A percentile compares a stretch with the other conserved stretches of the same genome.
These are phyloP conservation scores for Pseudocercospora fijiensis DNA, from an alignment of 2,329 filamentous ascomycete species.

Conservation along the genomic window DNA sequence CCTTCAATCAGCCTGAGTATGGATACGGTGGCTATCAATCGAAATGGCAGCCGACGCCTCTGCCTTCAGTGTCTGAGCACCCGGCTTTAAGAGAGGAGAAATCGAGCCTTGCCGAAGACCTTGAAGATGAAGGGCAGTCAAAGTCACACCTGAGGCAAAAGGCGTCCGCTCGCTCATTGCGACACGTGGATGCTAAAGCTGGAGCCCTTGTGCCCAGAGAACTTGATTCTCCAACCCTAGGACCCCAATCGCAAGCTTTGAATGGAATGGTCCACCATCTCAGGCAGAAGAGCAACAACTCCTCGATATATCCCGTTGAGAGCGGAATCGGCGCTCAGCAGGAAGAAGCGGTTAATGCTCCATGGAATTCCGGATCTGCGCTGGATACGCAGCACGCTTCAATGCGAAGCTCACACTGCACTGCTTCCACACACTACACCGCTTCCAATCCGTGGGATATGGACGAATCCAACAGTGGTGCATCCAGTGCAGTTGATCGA, in stretches of 20 bases:
- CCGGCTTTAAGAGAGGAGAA: conserved; percentile 34
- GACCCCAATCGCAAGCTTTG: conserved; percentile 63
- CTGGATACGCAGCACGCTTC: conserved; percentile 14
- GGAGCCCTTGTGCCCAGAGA: conserved; percentile 23
- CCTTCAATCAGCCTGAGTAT: conserved; percentile 28
- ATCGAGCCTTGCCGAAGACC: conserved; percentile 33
- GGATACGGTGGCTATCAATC: conserved; percentile 28
- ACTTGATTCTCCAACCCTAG: conserved; percentile 76
- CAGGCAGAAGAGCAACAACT: conserved; percentile 75
- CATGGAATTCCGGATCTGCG: conserved; percentile 17
- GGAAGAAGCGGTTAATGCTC: conserved; percentile 28
- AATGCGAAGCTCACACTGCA: conserved; percentile 49
- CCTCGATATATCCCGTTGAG: conserved; percentile 64
- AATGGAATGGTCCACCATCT: conserved; percentile 67
- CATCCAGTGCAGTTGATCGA: conserved; percentile 26
- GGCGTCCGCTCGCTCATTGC: conserved; percentile 23
- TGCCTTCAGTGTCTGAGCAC: conserved; percentile 40
- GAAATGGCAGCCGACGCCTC: conserved; percentile 35
- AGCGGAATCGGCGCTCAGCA: conserved; percentile 47
- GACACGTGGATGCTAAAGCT: conserved; percentile 24
- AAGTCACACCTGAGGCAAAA: conserved; percentile 17
- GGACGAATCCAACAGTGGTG: conserved; percentile 49
- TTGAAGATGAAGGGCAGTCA: conserved; percentile 26
- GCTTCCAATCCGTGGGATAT: conserved; percentile 57
- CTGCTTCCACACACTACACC: conserved; percentile 53